These are phyloP conservation scores for Pythium dissimile DNA, from an alignment of 352 stramenopile genomes.

Conservation along the genomic window DNA sequence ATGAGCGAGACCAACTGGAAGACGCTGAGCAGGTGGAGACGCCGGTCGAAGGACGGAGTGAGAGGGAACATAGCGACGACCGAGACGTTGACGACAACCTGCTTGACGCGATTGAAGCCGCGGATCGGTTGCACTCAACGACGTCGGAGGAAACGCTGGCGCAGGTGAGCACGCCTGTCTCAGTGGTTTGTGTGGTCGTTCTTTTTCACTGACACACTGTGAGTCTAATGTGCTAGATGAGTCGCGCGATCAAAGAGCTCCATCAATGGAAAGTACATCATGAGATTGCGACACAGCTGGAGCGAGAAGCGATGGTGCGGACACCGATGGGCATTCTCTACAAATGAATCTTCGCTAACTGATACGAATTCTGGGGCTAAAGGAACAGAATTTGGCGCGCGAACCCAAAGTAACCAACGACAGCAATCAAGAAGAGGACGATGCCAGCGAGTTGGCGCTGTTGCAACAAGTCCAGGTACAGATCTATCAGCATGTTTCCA, in stretches of 20 bases:
- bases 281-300: conserved; percentile 23
- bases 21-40: conserved; percentile 12
- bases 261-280: conserved; percentile 36
- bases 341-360: neutral
- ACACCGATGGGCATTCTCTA: neutral
- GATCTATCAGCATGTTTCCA: neutral
- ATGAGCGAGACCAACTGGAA: neutral
- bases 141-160: conserved; percentile 34
- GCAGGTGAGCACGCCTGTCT: conserved; percentile 29
- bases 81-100: conserved; percentile 10
- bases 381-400: neutral
- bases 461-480: neutral
- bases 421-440: neutral
- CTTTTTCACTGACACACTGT: neutral
- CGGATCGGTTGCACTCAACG: conserved; percentile 20
- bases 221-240: conserved; percentile 33
- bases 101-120: conserved; percentile 5
- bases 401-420: neutral
- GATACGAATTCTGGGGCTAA: neutral
- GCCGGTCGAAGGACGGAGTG: neutral
- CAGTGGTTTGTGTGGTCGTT: neutral
- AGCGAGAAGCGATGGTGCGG: conserved; percentile 11
- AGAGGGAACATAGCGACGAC: neutral
- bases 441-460: neutral
- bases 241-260: conserved; percentile 35